Evolutionary conservation across 2,329 filamentous ascomycete genomes (phyloP), one percentile per base, ranked within the genome.

Genomic region (Aspergillus sp.): DNA sequence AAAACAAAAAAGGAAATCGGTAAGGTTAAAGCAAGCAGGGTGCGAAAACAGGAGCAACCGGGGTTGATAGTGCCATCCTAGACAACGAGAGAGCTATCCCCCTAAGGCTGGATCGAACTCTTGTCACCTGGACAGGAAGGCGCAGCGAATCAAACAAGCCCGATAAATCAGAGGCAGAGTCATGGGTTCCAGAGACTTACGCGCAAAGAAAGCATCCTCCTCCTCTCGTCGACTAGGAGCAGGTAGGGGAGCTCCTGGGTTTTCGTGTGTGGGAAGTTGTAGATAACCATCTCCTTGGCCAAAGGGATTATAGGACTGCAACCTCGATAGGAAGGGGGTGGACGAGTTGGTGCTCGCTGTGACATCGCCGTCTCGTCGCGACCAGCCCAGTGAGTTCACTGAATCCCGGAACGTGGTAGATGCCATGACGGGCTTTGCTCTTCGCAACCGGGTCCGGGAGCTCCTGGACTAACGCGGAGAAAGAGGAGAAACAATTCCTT

Each of bases 371-470:
- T 92, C 89, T 70, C 93, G 86, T 67, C 93, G 89, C 70, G 91
- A 91, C 95, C 95, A 98, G 61, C 95, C 95, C 69, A 98, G 79
- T 59, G 91, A 95, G 81, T 91, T 96, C 82, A 98, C 92, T 21
- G 91, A 96, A 77, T 97, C 91, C 73, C 93, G 87, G 76, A 99
- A 98, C 47, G 91, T 90, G 66, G 87, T 82, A 52, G 69, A 65
- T 14, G 71, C 64, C 71, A 73, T 73, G 52, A 41, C 61, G 27
- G 50, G 57, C 48, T 33, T 57, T 56, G 55, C 40, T 53, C 55
- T 48, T 62, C 31, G 55, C 44, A 45, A 40, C 23, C 23, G 45
- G 35, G 35, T 35, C 19, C 14, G 41, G 55, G 21, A 27, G n/a
- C 21, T 24, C 27, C 56, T 43, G 37, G 41, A 23, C 27, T 31